phyloP scores from a whole-genome alignment of 2,329 filamentous ascomycete species.

The Graphilbum sp. region DNA sequence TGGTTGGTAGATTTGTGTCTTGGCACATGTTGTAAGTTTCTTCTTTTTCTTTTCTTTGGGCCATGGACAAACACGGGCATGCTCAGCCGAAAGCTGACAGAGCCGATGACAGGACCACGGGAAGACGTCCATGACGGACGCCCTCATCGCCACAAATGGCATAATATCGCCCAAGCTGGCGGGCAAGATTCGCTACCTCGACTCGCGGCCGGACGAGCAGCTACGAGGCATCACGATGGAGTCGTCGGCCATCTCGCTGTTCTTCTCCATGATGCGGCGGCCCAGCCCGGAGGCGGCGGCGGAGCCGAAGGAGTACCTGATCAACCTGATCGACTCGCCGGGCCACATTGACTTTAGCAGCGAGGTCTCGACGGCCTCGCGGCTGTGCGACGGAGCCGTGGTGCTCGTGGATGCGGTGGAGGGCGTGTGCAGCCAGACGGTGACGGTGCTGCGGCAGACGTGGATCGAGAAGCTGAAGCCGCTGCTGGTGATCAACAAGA shows the following conservation, averaged over 20 bases:
- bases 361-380: conserved; percentile 89
- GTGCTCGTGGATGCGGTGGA: conserved; percentile 94
- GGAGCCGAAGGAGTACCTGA: conserved; percentile 73
- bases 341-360: conserved; percentile 98
- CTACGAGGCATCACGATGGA: conserved; percentile 98
- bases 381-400: conserved; percentile 85
- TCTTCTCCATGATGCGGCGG: conserved; percentile 79
- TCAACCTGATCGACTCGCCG: conserved; percentile 95
- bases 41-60: background rate
- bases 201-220: conserved; percentile 92
- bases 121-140: conserved; percentile 93
- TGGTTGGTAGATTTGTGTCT: conserved; percentile 62
- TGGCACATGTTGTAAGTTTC: conserved; percentile 56
- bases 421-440: conserved; percentile 95
- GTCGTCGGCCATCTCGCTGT: conserved; percentile 91
- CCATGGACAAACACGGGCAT: no score
- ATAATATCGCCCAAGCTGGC: conserved; percentile 97
- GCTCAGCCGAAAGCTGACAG: no score
- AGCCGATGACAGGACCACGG: conserved; percentile 93
- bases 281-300: conserved; percentile 50
- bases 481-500: conserved; percentile 92
- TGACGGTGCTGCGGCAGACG: conserved; percentile 85
- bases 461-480: conserved; percentile 95
- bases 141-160: conserved; percentile 92
- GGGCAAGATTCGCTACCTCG: conserved; percentile 93